Base-by-base conservation (phyloP, 106 monocot genomes). In the Phalaenopsis aphrodite region DNA sequence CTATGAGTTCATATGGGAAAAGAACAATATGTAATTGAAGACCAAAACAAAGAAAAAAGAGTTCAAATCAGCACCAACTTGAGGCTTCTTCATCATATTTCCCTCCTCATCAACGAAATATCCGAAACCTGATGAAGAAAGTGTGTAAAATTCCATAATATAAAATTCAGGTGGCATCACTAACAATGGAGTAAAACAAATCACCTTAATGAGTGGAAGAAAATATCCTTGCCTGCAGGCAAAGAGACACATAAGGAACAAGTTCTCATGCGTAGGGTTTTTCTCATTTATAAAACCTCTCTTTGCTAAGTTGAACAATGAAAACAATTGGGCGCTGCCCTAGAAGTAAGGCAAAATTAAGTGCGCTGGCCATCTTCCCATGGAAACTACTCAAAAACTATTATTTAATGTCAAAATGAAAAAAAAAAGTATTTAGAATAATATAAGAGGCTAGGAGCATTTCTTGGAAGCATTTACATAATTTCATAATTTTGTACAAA, bases 41-140 rank as follows among this genome's bases (percentile, higher is more conserved):
- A 30, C 6, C 43, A 6, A 9, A 69, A 69, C 4, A 4, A 69
- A 15, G 5, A 69, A 38, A 69, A 10, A 12, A 39, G 75, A 47
- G 78, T 78, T 57, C 43, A 78, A 43, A 65, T 56, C 18, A 81
- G 12, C 78, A 87, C 94, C 12, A 85, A 95, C 99, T 88, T 99
- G 99, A 18, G 93, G 95, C 76, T 95, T 99, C 87, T 99, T 99
- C 61, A 74, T 42, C 41, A 95, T 79, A 19, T 52, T 79, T 75
- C 95, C 95, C 30, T 91, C 86, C 18, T 92, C 89, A 79, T 91
- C 89, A 64, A 91, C 87, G 84, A 88, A 88, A 83, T 93, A 99
- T 46, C 99, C 99, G 91, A 99, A 99, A 43, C 99, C 99, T 99
- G 85, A 77, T 16, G 61, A 10, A 10, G 46, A 68, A 79, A 36